These are phyloP conservation scores for Fusarium sp. DNA, from an alignment of 2,329 filamentous ascomycete genomes.

Conservation along the genomic window DNA sequence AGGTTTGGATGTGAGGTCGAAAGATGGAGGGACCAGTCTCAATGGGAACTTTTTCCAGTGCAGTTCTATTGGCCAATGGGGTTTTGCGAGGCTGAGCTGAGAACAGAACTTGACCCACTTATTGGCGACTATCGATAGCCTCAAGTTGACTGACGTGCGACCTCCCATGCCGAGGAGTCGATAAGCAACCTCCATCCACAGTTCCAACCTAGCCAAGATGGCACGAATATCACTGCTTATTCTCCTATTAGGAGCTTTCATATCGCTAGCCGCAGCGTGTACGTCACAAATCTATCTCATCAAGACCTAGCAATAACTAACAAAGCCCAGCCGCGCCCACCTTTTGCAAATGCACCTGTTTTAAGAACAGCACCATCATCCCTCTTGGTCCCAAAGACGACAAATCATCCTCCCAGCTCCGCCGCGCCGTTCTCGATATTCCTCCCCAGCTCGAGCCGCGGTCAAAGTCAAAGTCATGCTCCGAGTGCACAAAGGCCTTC, in stretches of 20 bases:
- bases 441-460: slow-evolving; percentile 39
- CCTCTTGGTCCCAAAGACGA: slow-evolving; percentile 60
- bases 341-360: slow-evolving; percentile 77
- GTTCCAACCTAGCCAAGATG: slow-evolving; percentile 46
- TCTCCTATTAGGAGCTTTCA: slow-evolving; percentile 50
- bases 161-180: slow-evolving; percentile 16
- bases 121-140: slow-evolving; percentile 33
- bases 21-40: slow-evolving; percentile 18
- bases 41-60: slow-evolving; percentile 45
- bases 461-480: slow-evolving; percentile 60
- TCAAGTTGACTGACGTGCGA: slow-evolving; percentile 30
- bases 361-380: slow-evolving; percentile 74
- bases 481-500: slow-evolving; percentile 71
- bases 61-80: slow-evolving; percentile 41
- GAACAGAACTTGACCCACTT: slow-evolving; percentile 15
- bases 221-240: slow-evolving; percentile 51
- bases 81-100: slow-evolving; percentile 36
- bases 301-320: slow-evolving; percentile 9
- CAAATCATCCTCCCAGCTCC: slow-evolving; percentile 33
- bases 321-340: slow-evolving; percentile 63
- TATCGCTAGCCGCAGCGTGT: slow-evolving; percentile 56
- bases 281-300: slow-evolving; percentile 35
- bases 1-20: slow-evolving; percentile 9
- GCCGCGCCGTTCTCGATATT: slow-evolving; percentile 36
- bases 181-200: slow-evolving; percentile 9